Evolutionary conservation across 768 basidiomycete genomes (phyloP), one percentile per base, ranked within the genome.

Genomic region (Termitomyces bulborhizus): DNA sequence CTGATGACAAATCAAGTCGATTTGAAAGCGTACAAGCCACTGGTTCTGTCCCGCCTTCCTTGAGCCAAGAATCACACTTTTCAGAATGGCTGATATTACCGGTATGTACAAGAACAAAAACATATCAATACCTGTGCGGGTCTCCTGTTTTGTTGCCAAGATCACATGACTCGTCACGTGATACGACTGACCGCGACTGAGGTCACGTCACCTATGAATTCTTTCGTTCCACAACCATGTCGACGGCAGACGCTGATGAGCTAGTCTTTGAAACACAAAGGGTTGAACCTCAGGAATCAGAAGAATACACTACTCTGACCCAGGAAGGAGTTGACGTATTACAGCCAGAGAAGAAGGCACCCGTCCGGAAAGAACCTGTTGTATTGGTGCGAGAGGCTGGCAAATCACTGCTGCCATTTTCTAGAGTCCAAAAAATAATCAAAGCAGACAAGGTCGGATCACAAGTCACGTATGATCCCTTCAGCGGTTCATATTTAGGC

Each of bases 371-470:
- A 53, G 69, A 69, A 42, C 62, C 66, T 27, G 59, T 63, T 15
- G 56, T 53, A 9, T 45, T 66, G 26, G 63, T 59, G 13, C 65
- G 74, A 39, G 72, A 71, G 55, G 66, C 66, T 32, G 92, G 93
- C 34, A 92, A 85, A 62, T 85, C 90, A 1, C 58, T 88, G 21
- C 71, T 93, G 45, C 93, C 93, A 0, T 76, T 89, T 51, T 74
- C 87, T 1, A 79, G 89, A 57, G 86, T 95, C 40, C 91, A 92
- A 68, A 85, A 77, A 71, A 90, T 94, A 46, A 76, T 93, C 60
- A 93, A 90, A 64, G 91, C 87, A 6, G 93, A 95, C 70, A 87
- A 86, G 76, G 93, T 82, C 53, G 55, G 71, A 67, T 53, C 34
- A 21, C 11, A 27, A 44, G 32, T 29, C 21, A 27, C 13, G 21